Percentiles rank a stretch among this genome's conserved stretches.
These are phyloP conservation scores for Hymenoscyphus fraxineus DNA, from an alignment of 2,329 filamentous ascomycete genomes.

Conservation along the genomic window DNA sequence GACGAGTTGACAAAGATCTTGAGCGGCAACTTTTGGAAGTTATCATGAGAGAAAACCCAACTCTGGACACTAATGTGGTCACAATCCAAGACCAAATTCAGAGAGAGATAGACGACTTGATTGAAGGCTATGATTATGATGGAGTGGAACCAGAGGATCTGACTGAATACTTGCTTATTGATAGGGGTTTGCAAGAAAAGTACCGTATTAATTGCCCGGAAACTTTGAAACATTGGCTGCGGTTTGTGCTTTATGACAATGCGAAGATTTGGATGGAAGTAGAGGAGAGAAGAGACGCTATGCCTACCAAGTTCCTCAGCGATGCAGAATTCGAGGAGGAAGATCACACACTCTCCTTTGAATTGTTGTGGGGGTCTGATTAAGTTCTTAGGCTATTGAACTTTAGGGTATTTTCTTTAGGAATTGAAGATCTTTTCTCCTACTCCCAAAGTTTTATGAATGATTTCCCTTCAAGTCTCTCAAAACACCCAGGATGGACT, in stretches of 20 bases:
- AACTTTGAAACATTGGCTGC: background rate
- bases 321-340: background rate
- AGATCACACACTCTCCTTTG: background rate
- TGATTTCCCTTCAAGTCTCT: no score
- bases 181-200: background rate
- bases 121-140: background rate
- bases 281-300: no score
- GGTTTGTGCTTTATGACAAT: accelerated
- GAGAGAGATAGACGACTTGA: background rate
- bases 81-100: background rate
- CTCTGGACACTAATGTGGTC: background rate
- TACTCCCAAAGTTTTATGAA: no score
- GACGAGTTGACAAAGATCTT: background rate
- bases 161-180: background rate
- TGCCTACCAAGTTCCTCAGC: background rate
- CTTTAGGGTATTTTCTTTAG: no score
- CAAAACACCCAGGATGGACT: no score
- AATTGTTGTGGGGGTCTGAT: background rate
- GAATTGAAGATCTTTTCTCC: no score
- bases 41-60: background rate
- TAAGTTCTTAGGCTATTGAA: background rate
- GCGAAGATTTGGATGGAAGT: background rate
- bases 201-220: no score
- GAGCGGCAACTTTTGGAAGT: background rate
- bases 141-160: background rate